Conservation (phyloP, 139 green algal genomes). For the Asterochloris sp. region DNA sequence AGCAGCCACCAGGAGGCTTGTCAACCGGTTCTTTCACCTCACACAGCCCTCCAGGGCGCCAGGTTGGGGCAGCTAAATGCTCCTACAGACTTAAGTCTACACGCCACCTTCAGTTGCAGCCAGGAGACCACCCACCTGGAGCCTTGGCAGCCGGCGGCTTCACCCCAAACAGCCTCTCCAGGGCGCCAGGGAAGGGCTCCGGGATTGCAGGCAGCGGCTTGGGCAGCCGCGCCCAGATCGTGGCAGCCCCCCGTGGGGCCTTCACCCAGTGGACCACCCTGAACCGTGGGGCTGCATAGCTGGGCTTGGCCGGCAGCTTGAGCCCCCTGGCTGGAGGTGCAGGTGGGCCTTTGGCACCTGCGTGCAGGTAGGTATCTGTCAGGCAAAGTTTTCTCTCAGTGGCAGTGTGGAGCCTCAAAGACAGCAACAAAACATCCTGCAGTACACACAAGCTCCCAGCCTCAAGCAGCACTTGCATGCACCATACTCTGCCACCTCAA, state of each 20-base stretch:
- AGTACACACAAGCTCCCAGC: too few relatives aligned
- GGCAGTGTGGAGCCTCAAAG: too few relatives aligned
- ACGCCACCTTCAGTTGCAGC: too few relatives aligned
- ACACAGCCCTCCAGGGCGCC: not conserved
- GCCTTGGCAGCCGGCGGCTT: not conserved
- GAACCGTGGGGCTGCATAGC: conserved; percentile 4
- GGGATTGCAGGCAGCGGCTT: not conserved
- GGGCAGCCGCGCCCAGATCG: conserved; percentile 8
- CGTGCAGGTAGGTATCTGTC: not conserved
- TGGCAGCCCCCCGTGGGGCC: not conserved
- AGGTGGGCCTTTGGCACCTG: not conserved
- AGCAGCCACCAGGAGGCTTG: not conserved
- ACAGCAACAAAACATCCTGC: too few relatives aligned
- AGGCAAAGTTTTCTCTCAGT: not conserved
- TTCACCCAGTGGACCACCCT: conserved; percentile 16
- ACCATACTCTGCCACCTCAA: too few relatives aligned
- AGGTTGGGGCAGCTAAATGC: not conserved
- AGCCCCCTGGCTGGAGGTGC: too few relatives aligned
- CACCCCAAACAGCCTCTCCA: conserved; percentile 16
- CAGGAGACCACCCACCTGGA: not conserved
- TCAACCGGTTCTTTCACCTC: not conserved
- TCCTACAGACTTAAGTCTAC: not conserved
- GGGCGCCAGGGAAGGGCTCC: not conserved
- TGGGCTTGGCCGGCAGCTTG: not conserved
- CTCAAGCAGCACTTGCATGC: too few relatives aligned